phyloP scores from a whole-genome alignment of 371 early-diverging fungal species.

The Umbelopsis sp. region DNA sequence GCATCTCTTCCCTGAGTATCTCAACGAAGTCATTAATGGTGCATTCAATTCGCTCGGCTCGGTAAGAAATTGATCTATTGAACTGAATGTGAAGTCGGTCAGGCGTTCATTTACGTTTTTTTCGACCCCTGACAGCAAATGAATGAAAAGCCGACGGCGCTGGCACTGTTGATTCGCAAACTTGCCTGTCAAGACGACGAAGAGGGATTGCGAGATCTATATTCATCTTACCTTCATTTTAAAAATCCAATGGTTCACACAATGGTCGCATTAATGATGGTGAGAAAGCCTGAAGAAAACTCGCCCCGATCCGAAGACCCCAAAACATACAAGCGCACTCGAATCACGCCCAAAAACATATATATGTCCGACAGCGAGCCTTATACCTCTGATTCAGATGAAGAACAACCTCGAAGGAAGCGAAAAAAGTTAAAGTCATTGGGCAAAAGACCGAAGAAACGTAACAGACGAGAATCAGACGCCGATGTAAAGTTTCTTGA shows the following conservation, averaged over 20 bases:
- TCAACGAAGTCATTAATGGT: neutral
- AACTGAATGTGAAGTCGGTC: neutral
- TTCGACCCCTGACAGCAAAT: too few species aligned
- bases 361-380: conserved; percentile 5
- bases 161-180: too few species aligned
- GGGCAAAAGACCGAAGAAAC: neutral
- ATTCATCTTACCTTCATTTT: too few species aligned
- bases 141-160: too few species aligned
- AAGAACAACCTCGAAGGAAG: neutral
- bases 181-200: too few species aligned
- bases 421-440: neutral
- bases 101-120: too few species aligned
- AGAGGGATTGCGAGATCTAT: too few species aligned
- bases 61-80: neutral
- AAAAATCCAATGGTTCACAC: too few species aligned
- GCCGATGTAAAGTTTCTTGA: too few species aligned
- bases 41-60: neutral
- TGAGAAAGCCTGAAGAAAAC: too few species aligned
- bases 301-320: neutral
- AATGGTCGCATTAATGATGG: too few species aligned
- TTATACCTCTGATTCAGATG: conserved; percentile 9
- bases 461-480: too few species aligned
- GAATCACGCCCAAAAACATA: neutral
- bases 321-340: neutral
- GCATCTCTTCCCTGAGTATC: neutral